Evolutionary conservation across 257 asterid genomes (phyloP).

Genomic region (Nyctanthes arbortristis): DNA sequence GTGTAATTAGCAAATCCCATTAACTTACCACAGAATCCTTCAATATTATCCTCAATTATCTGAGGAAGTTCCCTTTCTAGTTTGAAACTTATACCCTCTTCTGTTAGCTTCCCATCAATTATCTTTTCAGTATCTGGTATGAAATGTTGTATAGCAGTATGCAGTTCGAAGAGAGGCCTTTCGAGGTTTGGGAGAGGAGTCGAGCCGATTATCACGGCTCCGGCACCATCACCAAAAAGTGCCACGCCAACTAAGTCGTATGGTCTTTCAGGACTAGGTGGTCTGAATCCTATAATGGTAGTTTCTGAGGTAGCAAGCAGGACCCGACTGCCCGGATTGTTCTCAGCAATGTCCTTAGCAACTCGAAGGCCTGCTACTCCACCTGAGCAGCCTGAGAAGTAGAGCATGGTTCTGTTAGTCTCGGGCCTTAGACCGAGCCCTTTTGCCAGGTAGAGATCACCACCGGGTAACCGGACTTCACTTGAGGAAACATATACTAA

Average conservation of each 20-base stretch:
- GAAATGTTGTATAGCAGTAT: slow-evolving; percentile 74
- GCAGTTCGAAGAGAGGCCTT: slow-evolving; percentile 70
- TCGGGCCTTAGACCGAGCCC: slow-evolving; percentile 76
- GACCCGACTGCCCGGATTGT: slow-evolving; percentile 85
- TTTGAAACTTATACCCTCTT: slow-evolving; percentile 91
- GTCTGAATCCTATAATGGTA: slow-evolving; percentile 82
- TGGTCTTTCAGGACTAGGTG: slow-evolving; percentile 77
- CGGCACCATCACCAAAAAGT: slow-evolving; percentile 93
- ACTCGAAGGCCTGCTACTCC: slow-evolving; percentile 98
- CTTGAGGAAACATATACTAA: slow-evolving; percentile 94
- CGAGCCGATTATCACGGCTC: slow-evolving; percentile 70
- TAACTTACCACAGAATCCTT: slow-evolving; percentile 57
- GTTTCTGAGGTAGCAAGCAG: slow-evolving; percentile 88
- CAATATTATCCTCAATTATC: slow-evolving; percentile 73
- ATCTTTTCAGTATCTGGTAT: slow-evolving; percentile 81
- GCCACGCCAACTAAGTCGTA: slow-evolving; percentile 90
- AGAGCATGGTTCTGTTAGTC: slow-evolving; percentile 71
- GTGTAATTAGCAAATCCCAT: slow-evolving; percentile 44
- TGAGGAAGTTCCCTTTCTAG: slow-evolving; percentile 76
- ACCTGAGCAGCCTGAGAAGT: slow-evolving; percentile 96
- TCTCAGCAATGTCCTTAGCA: slow-evolving; percentile 93
- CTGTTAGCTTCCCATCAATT: slow-evolving; percentile 81
- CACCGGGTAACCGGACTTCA: slow-evolving; percentile 92
- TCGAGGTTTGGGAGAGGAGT: slow-evolving; percentile 38
- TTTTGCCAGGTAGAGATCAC: slow-evolving; percentile 85